phyloP scores from a whole-genome alignment of 495 filamentous ascomycete genomes.

The Chlorociboria aeruginascens region DNA sequence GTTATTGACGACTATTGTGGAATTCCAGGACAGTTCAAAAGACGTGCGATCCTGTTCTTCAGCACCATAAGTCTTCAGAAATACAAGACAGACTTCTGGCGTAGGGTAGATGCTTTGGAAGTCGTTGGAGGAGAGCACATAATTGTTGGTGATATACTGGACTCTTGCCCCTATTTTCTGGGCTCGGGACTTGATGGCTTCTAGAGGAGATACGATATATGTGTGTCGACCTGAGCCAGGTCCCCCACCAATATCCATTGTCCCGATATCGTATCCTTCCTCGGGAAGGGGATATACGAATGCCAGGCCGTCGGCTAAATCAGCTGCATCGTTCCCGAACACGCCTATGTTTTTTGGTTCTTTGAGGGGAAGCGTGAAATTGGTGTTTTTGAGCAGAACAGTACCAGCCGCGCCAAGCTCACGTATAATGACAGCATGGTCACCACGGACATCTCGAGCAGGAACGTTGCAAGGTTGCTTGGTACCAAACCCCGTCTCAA shows the following conservation, averaged over 20 bases:
- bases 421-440: constrained; percentile 6
- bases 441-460: constrained; percentile 46
- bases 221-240: constrained; percentile 53
- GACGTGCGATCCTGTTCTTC: constrained; percentile 80
- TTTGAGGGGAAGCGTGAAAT: constrained; percentile 40
- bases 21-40: constrained; percentile 47
- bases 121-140: constrained; percentile 23
- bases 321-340: constrained; percentile 51
- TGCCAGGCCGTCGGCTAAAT: constrained; percentile 32
- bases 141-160: constrained; percentile 59
- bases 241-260: constrained; percentile 50
- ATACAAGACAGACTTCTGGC: constrained; percentile 52
- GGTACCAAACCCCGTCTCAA: no score
- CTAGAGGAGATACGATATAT: constrained; percentile 74
- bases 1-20: constrained; percentile 72
- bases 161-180: constrained; percentile 34
- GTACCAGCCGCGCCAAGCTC: constrained; percentile 24
- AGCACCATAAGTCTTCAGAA: constrained; percentile 74
- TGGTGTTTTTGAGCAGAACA: constrained; percentile 51
- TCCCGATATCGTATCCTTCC: constrained; percentile 31
- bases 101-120: constrained; percentile 19
- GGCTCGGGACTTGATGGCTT: constrained; percentile 69
- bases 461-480: no score
- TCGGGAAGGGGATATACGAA: constrained; percentile 54
- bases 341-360: constrained; percentile 41